Evolutionary conservation across 345 rosid species (phyloP), one percentile per base, ranked within the genome.

Genomic region (Kandelia obovata): DNA sequence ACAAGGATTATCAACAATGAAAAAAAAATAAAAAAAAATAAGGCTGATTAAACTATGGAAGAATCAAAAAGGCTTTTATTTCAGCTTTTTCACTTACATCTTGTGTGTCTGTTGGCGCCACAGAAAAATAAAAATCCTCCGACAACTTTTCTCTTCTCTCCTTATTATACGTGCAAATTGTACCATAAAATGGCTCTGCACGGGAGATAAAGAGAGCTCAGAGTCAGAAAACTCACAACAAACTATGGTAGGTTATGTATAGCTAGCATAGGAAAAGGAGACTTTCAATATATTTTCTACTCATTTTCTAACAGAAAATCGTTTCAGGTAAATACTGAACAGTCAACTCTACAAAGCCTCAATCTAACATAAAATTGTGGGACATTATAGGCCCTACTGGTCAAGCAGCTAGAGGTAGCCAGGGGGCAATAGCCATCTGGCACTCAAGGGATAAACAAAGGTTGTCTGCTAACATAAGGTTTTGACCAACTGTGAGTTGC

Each of bases 121-220:
- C 81, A 65, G 83, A 87, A 78, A 95, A 92, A 80, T 92, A 84
- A 78, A 88, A 88, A 72, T 95, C 92, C 79, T 95, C 99, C 0
- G 99, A 95, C 83, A 90, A 73, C 74, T 87, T 90, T 84, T 95
- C 99, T 79, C 87, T 88, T 84, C 97, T 92, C 81, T 95, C 99
- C 78, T 89, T 84, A 78, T 88, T 95, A 77, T 90, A 90, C 53
- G 89, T 75, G 73, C 97, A 86, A 77, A 95, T 90, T 51, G 98
- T 88, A 64, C 99, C 99, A 80, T 82, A 81, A 79, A 95, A 95
- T 47, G 99, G 98, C 84, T 95, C 99, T 95, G 85, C 46, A 73
- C 60, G 58, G 77, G 68, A 81, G 73, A 75, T n/a, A 64, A 51
- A 66, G 68, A 77, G 62, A 77, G 46, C 49, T 32, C 31, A 34